phyloP scores from a whole-genome alignment of 176 grass and related monocot species.

The Areca catechu region DNA sequence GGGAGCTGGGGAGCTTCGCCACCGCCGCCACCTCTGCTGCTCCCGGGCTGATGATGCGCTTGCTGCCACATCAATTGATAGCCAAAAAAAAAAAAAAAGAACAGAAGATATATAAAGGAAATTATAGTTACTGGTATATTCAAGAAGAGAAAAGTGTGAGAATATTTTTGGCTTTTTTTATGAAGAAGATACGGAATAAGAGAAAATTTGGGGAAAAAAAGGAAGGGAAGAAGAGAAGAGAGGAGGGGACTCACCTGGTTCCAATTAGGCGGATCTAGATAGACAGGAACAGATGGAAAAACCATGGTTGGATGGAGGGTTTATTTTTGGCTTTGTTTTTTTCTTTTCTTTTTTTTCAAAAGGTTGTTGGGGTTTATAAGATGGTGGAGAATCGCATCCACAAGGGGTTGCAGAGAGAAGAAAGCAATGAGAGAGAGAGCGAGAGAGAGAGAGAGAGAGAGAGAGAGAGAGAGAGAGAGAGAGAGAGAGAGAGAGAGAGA shows the following conservation, averaged over 20 bases:
- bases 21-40: conserved; percentile 16
- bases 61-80: conserved; percentile 27
- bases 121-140: conserved; percentile 48
- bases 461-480: conserved; percentile 22
- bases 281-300: conserved; percentile 75
- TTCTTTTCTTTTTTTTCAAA: conserved; percentile 48
- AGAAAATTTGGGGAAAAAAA: background rate
- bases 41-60: conserved; percentile 23
- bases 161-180: conserved; percentile 27
- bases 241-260: conserved; percentile 46
- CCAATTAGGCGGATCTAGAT: conserved; percentile 91
- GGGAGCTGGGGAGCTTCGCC: conserved; percentile 23
- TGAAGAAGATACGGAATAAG: conserved; percentile 29
- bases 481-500: conserved; percentile 17
- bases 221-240: conserved; percentile 20
- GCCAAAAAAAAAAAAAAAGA: conserved; percentile 31
- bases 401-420: conserved; percentile 35
- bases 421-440: background rate
- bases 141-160: conserved; percentile 36
- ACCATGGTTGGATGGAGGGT: conserved; percentile 48
- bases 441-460: conserved; percentile 2
- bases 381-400: conserved; percentile 84
- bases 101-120: conserved; percentile 22
- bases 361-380: conserved; percentile 41
- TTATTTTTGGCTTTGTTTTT: conserved; percentile 45